Evolutionary conservation across 2,329 filamentous ascomycete genomes (phyloP), one percentile per base, ranked within the genome.

Genomic region (Fusarium virguliforme): DNA sequence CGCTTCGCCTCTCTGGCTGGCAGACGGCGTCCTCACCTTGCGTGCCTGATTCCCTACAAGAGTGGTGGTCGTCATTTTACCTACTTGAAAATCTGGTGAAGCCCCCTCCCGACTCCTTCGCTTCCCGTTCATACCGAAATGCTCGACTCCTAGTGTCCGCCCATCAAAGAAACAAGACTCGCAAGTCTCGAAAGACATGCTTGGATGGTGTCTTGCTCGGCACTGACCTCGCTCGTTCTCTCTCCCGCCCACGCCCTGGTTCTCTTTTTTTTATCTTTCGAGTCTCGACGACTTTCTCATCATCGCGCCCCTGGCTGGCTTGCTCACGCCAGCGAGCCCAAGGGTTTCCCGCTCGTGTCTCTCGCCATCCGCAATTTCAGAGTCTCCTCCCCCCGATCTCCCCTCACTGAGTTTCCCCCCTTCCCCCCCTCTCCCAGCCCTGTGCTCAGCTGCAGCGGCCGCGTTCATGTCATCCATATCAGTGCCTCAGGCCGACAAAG

Each of bases 31-130:
- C 54, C 58, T 60, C 63, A 65, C 67, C 63, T 60, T 72, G 41
- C 68, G 64, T 74, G 73, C 73, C 73, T 71, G 67, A 60, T 64
- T 70, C 58, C 61, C 64, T 71, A 63, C 55, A 28, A 41, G 50
- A 50, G 62, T 71, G 57, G 63, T 46, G 54, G 72, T 72, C 65
- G 72, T 74, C 70, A 73, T 68, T 71, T 68, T 70, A 62, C 74
- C 70, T 75, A 67, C 71, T 76, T 75, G 73, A 76, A 75, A 76
- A 75, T 75, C 67, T 74, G 70, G 73, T 75, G 64, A 75, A 75
- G 71, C 64, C 73, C 70, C 74, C 67, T 73, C 72, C 73, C 71
- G 65, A 75, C 65, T 76, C 70, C 68, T 75, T 75, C 51, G 65
- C 69, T 73, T 62, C 68, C 73, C 72, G 60, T 76, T 73, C 69